A percentile compares a stretch with the other conserved stretches of the same genome.
Evolutionary conservation across 768 basidiomycete species (phyloP).

Genomic region (Phlebiopsis gigantea): DNA sequence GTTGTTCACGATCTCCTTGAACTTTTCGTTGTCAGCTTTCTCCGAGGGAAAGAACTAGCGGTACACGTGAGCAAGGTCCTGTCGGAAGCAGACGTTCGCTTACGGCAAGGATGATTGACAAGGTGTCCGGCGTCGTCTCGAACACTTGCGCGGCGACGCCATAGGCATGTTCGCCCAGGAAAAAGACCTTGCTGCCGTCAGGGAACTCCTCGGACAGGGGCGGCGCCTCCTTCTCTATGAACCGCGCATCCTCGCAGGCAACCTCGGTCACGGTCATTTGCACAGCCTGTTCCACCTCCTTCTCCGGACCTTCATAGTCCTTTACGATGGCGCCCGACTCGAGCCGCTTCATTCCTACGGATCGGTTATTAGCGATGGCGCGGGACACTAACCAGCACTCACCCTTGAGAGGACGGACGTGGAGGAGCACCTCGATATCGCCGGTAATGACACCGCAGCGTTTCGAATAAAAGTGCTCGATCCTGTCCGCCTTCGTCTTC

Average conservation of each 20-base stretch:
- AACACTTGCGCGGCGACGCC: slow-evolving; percentile 93
- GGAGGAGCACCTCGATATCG: slow-evolving; percentile 71
- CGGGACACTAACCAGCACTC: slow-evolving; percentile 12
- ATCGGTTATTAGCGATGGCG: not conserved
- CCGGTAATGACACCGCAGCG: slow-evolving; percentile 83
- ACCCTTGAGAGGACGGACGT: slow-evolving; percentile 93
- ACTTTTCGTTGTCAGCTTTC: slow-evolving; percentile 69
- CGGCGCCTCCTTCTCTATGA: slow-evolving; percentile 74
- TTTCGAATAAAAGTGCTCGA: slow-evolving; percentile 86
- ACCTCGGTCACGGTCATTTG: slow-evolving; percentile 84
- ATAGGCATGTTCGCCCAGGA: slow-evolving; percentile 91
- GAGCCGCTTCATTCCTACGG: slow-evolving; percentile 82
- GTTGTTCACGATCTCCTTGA: slow-evolving; percentile 59
- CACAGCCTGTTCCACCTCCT: slow-evolving; percentile 80
- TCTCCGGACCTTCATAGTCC: slow-evolving; percentile 82
- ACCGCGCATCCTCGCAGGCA: slow-evolving; percentile 84
- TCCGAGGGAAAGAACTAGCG: slow-evolving; percentile 84
- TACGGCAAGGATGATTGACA: slow-evolving; percentile 89
- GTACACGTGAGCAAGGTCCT: not conserved
- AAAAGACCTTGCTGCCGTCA: slow-evolving; percentile 86
- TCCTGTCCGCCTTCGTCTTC: slow-evolving; percentile 76
- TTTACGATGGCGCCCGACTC: slow-evolving; percentile 91
- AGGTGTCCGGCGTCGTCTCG: slow-evolving; percentile 56
- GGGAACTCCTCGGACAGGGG: slow-evolving; percentile 88
- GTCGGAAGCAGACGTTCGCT: slow-evolving; percentile 11